Percentiles rank a stretch among this genome's conserved stretches.
These are phyloP conservation scores for Moricandia moricandioides DNA, from an alignment of 345 rosid genomes.

Conservation along the genomic window DNA sequence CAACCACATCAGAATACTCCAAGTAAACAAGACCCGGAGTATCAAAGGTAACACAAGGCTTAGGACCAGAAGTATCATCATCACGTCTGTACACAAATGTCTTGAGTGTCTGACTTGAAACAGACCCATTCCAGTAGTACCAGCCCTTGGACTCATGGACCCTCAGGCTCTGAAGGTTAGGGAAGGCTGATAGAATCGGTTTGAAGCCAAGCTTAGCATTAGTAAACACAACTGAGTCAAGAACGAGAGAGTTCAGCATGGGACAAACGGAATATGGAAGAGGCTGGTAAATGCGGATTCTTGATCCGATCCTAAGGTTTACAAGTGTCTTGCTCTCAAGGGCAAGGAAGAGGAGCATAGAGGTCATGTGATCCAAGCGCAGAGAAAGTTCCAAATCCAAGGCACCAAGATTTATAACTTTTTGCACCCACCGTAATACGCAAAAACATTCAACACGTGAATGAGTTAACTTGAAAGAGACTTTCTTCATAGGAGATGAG, in stretches of 20 bases:
- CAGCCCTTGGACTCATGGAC: conserved; percentile 4
- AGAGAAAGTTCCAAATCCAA: conserved; percentile 6
- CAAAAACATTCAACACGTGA: background rate
- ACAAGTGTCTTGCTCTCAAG: conserved; percentile 20
- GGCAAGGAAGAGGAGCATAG: background rate
- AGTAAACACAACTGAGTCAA: conserved; percentile 15
- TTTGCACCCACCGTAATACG: background rate
- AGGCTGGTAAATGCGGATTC: background rate
- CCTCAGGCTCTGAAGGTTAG: conserved; percentile 13
- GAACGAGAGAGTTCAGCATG: background rate
- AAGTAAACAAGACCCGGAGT: conserved; percentile 25
- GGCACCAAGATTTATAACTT: background rate
- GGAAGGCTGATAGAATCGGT: conserved; percentile 9
- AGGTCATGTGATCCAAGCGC: background rate
- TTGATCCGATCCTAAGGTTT: conserved; percentile 8
- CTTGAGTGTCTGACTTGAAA: background rate
- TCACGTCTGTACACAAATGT: background rate
- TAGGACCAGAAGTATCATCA: conserved; percentile 8
- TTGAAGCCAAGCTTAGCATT: background rate
- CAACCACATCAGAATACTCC: conserved; percentile 26
- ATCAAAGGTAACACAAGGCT: conserved; percentile 26
- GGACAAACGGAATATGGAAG: conserved; percentile 12
- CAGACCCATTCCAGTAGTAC: conserved; percentile 20
- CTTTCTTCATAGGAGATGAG: background rate
- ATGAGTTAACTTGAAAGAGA: conserved; percentile 9